phyloP scores from a whole-genome alignment of 2,329 filamentous ascomycete species.

The Trichoderma breve region DNA sequence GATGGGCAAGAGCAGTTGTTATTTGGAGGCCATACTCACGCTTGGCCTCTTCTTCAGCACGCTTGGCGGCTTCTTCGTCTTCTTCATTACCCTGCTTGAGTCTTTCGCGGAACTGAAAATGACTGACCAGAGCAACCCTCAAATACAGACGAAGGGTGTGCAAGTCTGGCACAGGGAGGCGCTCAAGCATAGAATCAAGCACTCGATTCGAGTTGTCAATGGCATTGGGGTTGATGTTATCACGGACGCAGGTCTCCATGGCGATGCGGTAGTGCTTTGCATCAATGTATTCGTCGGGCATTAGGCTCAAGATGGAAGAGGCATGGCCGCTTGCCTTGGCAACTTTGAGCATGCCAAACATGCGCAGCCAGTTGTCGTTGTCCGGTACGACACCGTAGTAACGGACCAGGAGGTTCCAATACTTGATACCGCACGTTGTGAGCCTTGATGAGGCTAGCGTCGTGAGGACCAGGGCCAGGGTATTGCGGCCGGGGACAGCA shows the following conservation, averaged over 20 bases:
- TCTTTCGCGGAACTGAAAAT: constrained; percentile 38
- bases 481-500: constrained; percentile 51
- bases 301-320: constrained; percentile 55
- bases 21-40: constrained; percentile 51
- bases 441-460: constrained; percentile 60
- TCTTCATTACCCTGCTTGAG: constrained; percentile 32
- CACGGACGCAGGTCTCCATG: constrained; percentile 69
- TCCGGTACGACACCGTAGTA: constrained; percentile 68
- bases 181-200: constrained; percentile 59
- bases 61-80: constrained; percentile 34
- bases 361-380: constrained; percentile 63
- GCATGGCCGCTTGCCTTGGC: constrained; percentile 64
- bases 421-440: constrained; percentile 63
- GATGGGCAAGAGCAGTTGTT: constrained; percentile 45
- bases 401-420: constrained; percentile 73
- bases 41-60: constrained; percentile 34
- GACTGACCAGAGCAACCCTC: constrained; percentile 50
- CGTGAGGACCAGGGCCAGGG: constrained; percentile 67
- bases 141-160: constrained; percentile 55
- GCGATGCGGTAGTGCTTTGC: constrained; percentile 66
- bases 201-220: constrained; percentile 64
- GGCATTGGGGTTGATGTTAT: constrained; percentile 71
- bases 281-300: constrained; percentile 46
- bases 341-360: constrained; percentile 65
- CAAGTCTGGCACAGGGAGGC: constrained; percentile 47